These are phyloP conservation scores for Metschnikowia reukaufii DNA, from an alignment of 805 yeast genomes.

Conservation along the genomic window DNA sequence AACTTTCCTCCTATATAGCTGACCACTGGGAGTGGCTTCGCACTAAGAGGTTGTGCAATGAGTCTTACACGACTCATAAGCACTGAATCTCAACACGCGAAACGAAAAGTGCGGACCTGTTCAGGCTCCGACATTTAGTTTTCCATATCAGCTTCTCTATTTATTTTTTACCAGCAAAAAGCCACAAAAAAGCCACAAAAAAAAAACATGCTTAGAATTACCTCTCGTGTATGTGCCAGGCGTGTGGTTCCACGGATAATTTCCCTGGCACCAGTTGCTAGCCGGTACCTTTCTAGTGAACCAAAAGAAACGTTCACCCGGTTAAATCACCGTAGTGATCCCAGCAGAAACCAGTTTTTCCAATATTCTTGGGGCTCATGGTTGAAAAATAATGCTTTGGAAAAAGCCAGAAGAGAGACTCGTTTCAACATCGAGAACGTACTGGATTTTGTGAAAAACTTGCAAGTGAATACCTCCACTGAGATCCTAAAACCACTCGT, in stretches of 20 bases:
- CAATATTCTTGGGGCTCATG: slow-evolving; percentile 95
- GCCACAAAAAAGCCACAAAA: too few relatives aligned
- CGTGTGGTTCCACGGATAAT: neutral
- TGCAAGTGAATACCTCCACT: slow-evolving; percentile 30
- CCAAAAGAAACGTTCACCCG: slow-evolving; percentile 51
- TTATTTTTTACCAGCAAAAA: too few relatives aligned
- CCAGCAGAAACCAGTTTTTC: slow-evolving; percentile 70
- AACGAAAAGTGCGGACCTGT: too few relatives aligned
- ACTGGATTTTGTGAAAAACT: slow-evolving; percentile 48
- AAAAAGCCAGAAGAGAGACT: slow-evolving; percentile 76
- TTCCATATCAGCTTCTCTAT: neutral
- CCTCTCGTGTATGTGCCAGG: slow-evolving; percentile 1
- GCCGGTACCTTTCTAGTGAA: slow-evolving; percentile 11
- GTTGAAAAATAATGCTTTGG: slow-evolving; percentile 74
- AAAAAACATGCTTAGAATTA: slow-evolving; percentile 3
- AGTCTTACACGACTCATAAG: too few relatives aligned
- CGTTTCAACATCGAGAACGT: slow-evolving; percentile 80
- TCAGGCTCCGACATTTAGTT: too few relatives aligned
- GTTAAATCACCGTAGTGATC: slow-evolving; percentile 61
- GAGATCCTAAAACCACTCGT: slow-evolving; percentile 35
- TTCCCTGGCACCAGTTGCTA: neutral
- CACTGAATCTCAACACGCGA: too few relatives aligned
- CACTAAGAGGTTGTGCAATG: too few relatives aligned
- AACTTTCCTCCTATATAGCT: too few relatives aligned
- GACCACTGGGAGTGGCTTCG: too few relatives aligned